These are phyloP conservation scores for Aureobasidium sp. DNA, from an alignment of 2,329 filamentous ascomycete genomes.

Conservation along the genomic window DNA sequence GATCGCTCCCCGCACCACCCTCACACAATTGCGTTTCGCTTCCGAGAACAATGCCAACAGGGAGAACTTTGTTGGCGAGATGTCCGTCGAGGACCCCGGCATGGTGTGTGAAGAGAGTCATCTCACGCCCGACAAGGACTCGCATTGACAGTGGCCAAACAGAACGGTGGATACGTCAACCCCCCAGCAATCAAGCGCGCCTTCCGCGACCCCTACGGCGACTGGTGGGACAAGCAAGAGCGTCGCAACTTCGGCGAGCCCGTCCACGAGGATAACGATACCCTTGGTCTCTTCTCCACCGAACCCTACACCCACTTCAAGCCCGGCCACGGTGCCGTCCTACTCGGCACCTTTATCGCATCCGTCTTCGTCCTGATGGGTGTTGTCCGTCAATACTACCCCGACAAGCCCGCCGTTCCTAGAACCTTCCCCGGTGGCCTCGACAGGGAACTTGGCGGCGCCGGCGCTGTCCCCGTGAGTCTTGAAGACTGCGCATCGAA, in stretches of 20 bases:
- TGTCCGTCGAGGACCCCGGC: constrained; percentile 46
- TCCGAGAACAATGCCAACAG: constrained; percentile 34
- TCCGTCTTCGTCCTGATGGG: constrained; percentile 35
- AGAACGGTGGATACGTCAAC: constrained; percentile 83
- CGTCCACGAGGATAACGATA: constrained; percentile 92
- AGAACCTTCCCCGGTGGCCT: constrained; percentile 42
- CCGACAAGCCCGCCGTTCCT: constrained; percentile 37
- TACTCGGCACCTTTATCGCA: constrained; percentile 39
- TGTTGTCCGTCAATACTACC: constrained; percentile 36
- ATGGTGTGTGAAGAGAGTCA: constrained; percentile 49
- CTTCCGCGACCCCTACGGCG: constrained; percentile 83
- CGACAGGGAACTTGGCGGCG: constrained; percentile 43
- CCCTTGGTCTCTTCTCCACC: constrained; percentile 80
- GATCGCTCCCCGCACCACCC: constrained; percentile 27
- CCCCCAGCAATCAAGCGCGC: constrained; percentile 75
- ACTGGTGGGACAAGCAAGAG: constrained; percentile 98
- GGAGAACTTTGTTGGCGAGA: constrained; percentile 13
- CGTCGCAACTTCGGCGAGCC: constrained; percentile 95
- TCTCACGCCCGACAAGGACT: constrained; percentile 15
- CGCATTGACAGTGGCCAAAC: constrained; percentile 17
- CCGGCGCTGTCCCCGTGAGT: constrained; percentile 35
- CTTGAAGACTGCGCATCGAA: background rate
- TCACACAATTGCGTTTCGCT: constrained; percentile 23
- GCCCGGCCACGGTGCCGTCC: constrained; percentile 63
- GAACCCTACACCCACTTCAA: constrained; percentile 83